Base-by-base conservation (phyloP, 192 early-diverging fungal genomes). In the Linnemannia exigua region DNA sequence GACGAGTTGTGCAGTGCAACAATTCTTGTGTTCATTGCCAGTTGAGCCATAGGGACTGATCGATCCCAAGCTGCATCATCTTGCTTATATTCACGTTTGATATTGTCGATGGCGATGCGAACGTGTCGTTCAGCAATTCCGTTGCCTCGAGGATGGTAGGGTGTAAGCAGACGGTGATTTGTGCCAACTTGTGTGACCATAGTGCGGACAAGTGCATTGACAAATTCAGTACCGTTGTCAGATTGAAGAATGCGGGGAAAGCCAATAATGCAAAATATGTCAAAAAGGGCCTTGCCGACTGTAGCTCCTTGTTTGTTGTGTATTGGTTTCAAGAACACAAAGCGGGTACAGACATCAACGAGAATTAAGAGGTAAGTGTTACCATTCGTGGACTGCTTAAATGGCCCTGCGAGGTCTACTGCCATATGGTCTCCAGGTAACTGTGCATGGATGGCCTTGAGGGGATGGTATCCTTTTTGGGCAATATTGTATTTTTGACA, bases 211-310 rank as follows among this genome's bases (percentile, higher is more conserved):
- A 88, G 7, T 25, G 38, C 19, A 41, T 90, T 91, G 7, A 80
- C 87, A 67, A 91, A 91, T 51, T 91, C 88, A 14, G 74, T 69
- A 17, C 90, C 90, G 68, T 91, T 87, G 50, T 82, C 80, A 67
- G 76, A 79, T 54, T 79, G 67, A 12, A 87, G 47, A 0, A 82
- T 38, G 9, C 48, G n/a, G 0, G 80, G 86, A 54, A 82, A 79
- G 47, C 75, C 61, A 61, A 87, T 67, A 25, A 44, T 36, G 20
- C 58, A 16, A 58, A 66, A 66, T 19, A 37, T 50, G 25, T 72
- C 70, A 28, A 87, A 54, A n/a, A 87, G 46, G 22, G 35, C 38
- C 0, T n/a, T 31, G 1, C 47, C 46, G n/a, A 86, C 52, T 16
- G 67, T 77, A 0, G 17, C 51, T 20, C 70, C 67, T 17, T 19